Evolutionary conservation across 768 basidiomycete species (phyloP), one percentile per base, ranked within the genome.

Genomic region (Xerocomus brunneocitrinus): DNA sequence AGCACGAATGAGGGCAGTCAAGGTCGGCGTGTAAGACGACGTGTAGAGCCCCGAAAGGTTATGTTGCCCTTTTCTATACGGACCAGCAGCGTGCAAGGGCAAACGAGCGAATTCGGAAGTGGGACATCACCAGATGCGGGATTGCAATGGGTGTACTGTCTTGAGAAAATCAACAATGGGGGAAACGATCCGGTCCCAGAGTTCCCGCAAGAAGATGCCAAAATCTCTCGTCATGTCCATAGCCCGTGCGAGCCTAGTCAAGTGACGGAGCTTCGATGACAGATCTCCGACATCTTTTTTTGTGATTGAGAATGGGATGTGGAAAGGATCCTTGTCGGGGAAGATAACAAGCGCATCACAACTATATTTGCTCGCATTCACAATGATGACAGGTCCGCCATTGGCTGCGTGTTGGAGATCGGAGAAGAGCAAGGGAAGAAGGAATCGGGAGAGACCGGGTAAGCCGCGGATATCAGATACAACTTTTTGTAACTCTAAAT

Each of bases 341-440:
- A 36, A 47, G 24, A 47, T 4, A 8, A 47, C 35, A 16, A 47
- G 47, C 1, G 38, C 38, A 4, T 39, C 38, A 4, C 38, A 39
- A 24, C 19, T 14, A 19, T 35, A 27, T 24, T 39, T 25, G 50
- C 62, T 56, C 19, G 65, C 55, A 47, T 72, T 73, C 40, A 73
- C 52, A 19, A 74, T 46, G 16, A 47, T 60, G n/a, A 70, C 58
- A 3, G 66, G 67, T 9, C 38, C 19, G 7, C 38, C 19, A 8
- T 19, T 22, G 38, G 38, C 38, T 39, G 38, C 19, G 5, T 13
- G 38, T 19, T 19, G 7, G 9, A 39, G 19, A 36, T 36, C 36
- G 16, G 36, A 36, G 16, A 36, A 36, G 16, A 22, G 19, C 19
- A 19, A 22, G 38, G 19, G 38, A 39, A 39, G 38, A 39, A 19